Base-by-base conservation (phyloP, 2,329 filamentous ascomycete species). In the Mycosphaerella sp. region DNA sequence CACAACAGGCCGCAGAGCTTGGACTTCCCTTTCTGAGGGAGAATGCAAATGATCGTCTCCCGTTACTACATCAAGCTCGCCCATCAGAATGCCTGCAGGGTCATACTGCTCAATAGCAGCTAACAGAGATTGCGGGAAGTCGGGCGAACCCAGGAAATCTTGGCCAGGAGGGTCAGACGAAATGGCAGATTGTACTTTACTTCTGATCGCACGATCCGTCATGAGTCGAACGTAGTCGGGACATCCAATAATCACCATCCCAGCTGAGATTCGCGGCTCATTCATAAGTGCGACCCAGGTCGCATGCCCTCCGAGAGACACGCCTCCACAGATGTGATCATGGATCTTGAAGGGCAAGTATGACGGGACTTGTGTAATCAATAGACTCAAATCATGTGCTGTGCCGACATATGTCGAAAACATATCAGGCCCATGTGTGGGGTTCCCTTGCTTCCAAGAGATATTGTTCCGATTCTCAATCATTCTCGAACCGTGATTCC, bases 371-470 rank as follows among this genome's bases (percentile, higher is more conserved):
- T 89, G 80, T 63, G 90, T 85, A 61, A 97, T 85, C 58, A 97
- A 73, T 8, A 84, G 76, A 12, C 79, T 81, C 34, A 85, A 84
- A 69, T 97, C 92, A n/a, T 75, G 72, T 11, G 86, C 85, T 0
- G 87, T 92, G 49, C 82, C 82, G 60, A 82, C 80, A 56, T 91
- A 85, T 57, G 83, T 81, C 31, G 81, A 83, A 68, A 93, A 90
- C 90, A 98, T 95, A 70, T 98, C 93, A 67, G 89, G 83, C 0
- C 90, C 92, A 73, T 97, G 93, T 6, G 78, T 80, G 6, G 79
- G 75, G 67, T 96, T 95, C 31, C 89, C 90, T 38, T 81, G 72
- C 42, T 81, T 80, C 92, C 91, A 97, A 3, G 85, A 78, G 62
- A 85, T 77, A 69, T 96, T 97, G 26, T 86, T 83, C 14, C 78